Conservation (phyloP, 441 rosid species). For the Eutrema salsugineum region DNA sequence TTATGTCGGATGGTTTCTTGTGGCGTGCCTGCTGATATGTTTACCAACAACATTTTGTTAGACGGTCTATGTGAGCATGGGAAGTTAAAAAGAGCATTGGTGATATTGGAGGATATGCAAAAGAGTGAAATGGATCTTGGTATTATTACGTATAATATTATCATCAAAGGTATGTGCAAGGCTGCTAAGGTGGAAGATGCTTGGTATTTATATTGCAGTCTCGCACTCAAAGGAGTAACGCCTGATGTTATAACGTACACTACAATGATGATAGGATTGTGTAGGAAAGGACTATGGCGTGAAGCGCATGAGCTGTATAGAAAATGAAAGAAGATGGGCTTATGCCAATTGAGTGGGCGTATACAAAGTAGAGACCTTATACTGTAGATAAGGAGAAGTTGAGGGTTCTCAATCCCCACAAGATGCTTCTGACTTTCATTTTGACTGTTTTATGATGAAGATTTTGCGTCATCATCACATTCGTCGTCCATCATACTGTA, state of each 20-base stretch:
- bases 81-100: neutral
- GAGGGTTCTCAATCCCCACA: neutral
- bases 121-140: neutral
- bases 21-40: neutral
- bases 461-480: no score
- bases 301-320: constrained; percentile 8
- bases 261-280: constrained; percentile 15
- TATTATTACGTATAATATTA: neutral
- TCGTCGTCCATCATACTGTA: no score
- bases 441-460: no score
- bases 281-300: neutral
- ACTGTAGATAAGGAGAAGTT: no score
- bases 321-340: neutral
- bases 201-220: neutral
- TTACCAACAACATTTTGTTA: neutral
- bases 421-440: neutral
- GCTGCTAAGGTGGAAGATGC: constrained; percentile 1
- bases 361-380: neutral
- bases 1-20: neutral
- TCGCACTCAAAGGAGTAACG: neutral
- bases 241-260: constrained; percentile 10
- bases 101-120: constrained; percentile 5
- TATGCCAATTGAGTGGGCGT: neutral
- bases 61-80: neutral
- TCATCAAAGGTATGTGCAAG: constrained; percentile 1